These are phyloP conservation scores for Macrolepiota albuminosa DNA, from an alignment of 768 basidiomycete genomes.

Conservation along the genomic window DNA sequence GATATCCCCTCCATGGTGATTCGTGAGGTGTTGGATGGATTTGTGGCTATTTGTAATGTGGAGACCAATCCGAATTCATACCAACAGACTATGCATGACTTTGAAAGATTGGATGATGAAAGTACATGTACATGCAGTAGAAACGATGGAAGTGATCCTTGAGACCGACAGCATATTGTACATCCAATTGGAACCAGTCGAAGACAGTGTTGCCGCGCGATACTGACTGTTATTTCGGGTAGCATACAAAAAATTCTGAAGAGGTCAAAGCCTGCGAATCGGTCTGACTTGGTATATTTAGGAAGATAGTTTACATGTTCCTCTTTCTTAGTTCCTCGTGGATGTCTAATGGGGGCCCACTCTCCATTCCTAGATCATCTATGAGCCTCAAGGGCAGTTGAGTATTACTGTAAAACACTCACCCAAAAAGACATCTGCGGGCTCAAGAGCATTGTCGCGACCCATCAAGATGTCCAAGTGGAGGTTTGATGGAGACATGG, in stretches of 20 bases:
- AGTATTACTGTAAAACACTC: constrained; percentile 17
- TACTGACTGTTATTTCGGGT: not conserved
- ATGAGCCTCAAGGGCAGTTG: not conserved
- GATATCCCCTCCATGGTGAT: constrained; percentile 12
- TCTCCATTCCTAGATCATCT: constrained; percentile 46
- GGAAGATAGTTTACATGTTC: constrained; percentile 32
- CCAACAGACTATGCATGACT: not conserved
- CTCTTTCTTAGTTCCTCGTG: constrained; percentile 69
- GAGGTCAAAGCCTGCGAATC: not conserved
- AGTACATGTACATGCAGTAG: not conserved
- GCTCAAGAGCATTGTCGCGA: constrained; percentile 78
- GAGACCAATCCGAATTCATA: not conserved
- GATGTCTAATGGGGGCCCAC: constrained; percentile 44
- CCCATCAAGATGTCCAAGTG: constrained; percentile 94
- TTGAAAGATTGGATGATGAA: not conserved
- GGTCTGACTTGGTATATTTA: constrained; percentile 10
- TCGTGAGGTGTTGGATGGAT: not conserved
- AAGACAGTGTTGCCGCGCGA: not conserved
- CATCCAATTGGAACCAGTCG: not conserved
- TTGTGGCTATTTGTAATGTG: not conserved
- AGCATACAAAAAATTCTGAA: not conserved
- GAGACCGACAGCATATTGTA: not conserved
- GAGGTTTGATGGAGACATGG: constrained; percentile 65
- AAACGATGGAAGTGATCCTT: not conserved
- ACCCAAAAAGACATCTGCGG: constrained; percentile 80